phyloP scores from a whole-genome alignment of 192 early-diverging fungal genomes.

The Entomortierella parvispora region DNA sequence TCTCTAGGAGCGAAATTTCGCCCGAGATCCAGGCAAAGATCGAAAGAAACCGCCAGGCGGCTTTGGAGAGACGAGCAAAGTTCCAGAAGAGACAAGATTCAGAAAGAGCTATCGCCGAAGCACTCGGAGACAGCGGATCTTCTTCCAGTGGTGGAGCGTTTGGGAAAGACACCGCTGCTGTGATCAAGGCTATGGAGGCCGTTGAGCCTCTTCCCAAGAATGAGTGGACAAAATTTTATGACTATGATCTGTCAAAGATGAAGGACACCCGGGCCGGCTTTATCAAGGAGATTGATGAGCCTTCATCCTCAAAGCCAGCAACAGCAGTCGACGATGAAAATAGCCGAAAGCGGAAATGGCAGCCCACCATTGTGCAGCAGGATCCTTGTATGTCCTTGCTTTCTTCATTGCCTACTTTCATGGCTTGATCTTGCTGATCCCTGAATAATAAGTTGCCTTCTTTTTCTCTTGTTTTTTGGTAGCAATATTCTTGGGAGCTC shows the following conservation, averaged over 20 bases:
- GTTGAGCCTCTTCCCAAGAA: constrained; percentile 49
- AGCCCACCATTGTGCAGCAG: constrained; percentile 35
- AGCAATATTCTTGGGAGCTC: constrained; percentile 60
- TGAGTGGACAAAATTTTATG: constrained; percentile 58
- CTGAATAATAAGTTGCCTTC: neutral
- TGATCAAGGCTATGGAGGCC: constrained; percentile 30
- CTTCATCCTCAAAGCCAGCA: constrained; percentile 10
- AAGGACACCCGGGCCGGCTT: constrained; percentile 91
- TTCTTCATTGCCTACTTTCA: neutral
- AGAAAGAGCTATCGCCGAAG: constrained; percentile 20
- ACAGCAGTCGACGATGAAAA: constrained; percentile 15
- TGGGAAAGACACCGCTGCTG: constrained; percentile 16
- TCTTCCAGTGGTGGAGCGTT: constrained; percentile 3
- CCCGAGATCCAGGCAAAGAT: constrained; percentile 42
- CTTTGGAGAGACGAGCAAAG: constrained; percentile 34
- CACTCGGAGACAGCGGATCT: constrained; percentile 32
- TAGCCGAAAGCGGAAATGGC: constrained; percentile 50
- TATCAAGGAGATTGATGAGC: constrained; percentile 66
- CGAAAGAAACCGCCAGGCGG: constrained; percentile 38
- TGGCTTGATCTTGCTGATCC: neutral
- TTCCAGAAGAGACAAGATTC: constrained; percentile 14
- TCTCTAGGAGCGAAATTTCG: constrained; percentile 24
- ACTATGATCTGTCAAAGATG: constrained; percentile 91
- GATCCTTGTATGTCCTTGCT: constrained; percentile 59
- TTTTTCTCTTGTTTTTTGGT: neutral